Evolutionary conservation across 768 basidiomycete genomes (phyloP), one percentile per base, ranked within the genome.

Genomic region (Rhodotorula graminis): DNA sequence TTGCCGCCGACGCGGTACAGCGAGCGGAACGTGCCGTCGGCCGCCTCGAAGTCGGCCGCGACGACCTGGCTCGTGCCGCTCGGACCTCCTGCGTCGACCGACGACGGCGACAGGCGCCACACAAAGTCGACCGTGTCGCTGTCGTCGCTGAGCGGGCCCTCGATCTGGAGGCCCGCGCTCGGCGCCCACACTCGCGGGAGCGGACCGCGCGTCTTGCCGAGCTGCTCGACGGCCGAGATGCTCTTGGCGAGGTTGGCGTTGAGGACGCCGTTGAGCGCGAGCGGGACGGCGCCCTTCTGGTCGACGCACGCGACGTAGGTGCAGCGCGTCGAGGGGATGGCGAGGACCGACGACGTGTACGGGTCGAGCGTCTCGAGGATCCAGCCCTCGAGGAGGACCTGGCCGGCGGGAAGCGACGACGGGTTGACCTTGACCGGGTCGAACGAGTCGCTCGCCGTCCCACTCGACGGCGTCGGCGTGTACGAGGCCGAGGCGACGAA

Each of bases 291-390:
- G 5, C 60, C 60, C 92, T 88, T 88, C 78, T 89, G 92, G 80
- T 97, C 94, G 70, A 93, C 85, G 2, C 91, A 89, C 7, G 90
- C 87, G 53, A 95, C 83, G 68, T 91, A 85, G 57, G 90, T 93
- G 80, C 92, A 94, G 60, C 90, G 82, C 52, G 93, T 92, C 8
- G 93, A 96, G 1, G 94, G 96, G 58, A 98, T 95, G 21, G 92
- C 86, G 79, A 93, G 95, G 74, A 92, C 92, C 81, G 95, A 93
- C 71, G 88, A 89, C 33, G 92, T 90, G 76, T 97, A 97, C 0
- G 94, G 93, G 79, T 98, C 95, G 60, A 98, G 85, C 8, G 95
- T 97, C 83, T 99, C 93, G 77, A 96, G 82, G 46, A 95, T 88
- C 96, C 96, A 99, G 4, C 90, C 95, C 78, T 97, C 93, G 12